Evolutionary conservation across 2,329 filamentous ascomycete species (phyloP), one percentile per base, ranked within the genome.

Genomic region (Metarhizium rileyi): DNA sequence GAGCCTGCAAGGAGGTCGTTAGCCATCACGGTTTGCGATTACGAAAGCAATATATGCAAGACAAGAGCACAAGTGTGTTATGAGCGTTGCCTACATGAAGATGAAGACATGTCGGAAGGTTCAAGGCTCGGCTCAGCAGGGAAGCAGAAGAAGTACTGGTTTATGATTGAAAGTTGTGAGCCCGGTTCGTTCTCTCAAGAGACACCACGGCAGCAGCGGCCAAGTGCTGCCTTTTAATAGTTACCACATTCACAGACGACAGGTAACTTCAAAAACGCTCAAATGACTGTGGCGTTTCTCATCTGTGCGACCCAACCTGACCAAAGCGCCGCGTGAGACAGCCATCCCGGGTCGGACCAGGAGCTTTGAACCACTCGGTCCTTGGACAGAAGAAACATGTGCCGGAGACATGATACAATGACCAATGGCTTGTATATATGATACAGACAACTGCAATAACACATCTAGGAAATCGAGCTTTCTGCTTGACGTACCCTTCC

Each of bases 401-500:
- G 38, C 38, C 25, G 38, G 5, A 23, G 14, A 9, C 16, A 5
- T 42, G 8, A 12, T n/a, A 10, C 5, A 42, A 22, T 42, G 10
- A 20, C 25, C 38, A 12, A 42, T 20, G 20, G 22, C 25, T 4
- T 42, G 22, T 16, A 26, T 42, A 23, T 16, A 26, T 42, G 12
- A 16, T 16, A 42, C 48, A 27, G 33, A 48, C 9, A 44, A 48
- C 20, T 45, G 25, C 42, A 45, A 4, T 23, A 9, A 44, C 22
- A 46, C 28, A 50, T 51, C 23, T 9, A 2, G 18, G 35, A 14
- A 49, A 12, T 14, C 12, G 38, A 23, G 5, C 27, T 22, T 28
- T 18, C 43, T 44, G 27, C 40, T 35, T n/a, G 45, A 77, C 81
- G 67, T 78, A 86, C 86, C 86, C 78, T 86, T 88, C 58, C 73